phyloP scores from a whole-genome alignment of 192 early-diverging fungal genomes.

The Linnemannia schmuckeri region DNA sequence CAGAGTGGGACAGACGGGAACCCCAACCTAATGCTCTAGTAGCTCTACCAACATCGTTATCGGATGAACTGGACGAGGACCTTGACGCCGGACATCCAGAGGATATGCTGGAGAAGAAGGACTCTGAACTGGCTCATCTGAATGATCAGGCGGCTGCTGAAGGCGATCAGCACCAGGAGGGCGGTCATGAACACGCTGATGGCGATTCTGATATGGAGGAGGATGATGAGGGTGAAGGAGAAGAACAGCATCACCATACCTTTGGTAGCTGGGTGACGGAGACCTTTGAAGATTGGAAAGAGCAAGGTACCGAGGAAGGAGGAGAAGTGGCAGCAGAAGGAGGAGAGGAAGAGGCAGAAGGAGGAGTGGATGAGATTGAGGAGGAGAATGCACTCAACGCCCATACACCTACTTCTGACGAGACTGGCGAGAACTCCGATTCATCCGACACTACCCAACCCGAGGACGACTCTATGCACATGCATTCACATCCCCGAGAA shows the following conservation, averaged over 20 bases:
- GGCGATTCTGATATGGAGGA: background rate
- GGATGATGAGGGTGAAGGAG: background rate
- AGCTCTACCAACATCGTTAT: background rate
- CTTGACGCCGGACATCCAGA: background rate
- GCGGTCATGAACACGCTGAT: background rate
- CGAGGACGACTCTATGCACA: background rate
- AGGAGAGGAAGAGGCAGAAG: background rate
- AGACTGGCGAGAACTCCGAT: background rate
- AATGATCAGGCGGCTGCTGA: background rate
- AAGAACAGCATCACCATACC: background rate
- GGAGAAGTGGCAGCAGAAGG: background rate
- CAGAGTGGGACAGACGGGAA: constrained; percentile 9
- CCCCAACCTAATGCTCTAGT: background rate
- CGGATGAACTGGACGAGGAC: background rate
- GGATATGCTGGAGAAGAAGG: constrained; percentile 26
- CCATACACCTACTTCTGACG: constrained; percentile 6
- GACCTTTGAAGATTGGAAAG: constrained; percentile 10
- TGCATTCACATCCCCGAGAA: constrained; percentile 3
- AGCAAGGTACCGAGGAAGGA: background rate
- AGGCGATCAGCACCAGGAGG: constrained; percentile 1
- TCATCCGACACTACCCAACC: background rate
- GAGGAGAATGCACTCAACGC: constrained; percentile 3
- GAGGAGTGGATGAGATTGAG: background rate
- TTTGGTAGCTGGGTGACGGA: constrained; percentile 4
- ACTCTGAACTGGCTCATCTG: constrained; percentile 17